Base-by-base conservation (phyloP, 2,329 filamentous ascomycete genomes). In the Beauveria varroae region DNA sequence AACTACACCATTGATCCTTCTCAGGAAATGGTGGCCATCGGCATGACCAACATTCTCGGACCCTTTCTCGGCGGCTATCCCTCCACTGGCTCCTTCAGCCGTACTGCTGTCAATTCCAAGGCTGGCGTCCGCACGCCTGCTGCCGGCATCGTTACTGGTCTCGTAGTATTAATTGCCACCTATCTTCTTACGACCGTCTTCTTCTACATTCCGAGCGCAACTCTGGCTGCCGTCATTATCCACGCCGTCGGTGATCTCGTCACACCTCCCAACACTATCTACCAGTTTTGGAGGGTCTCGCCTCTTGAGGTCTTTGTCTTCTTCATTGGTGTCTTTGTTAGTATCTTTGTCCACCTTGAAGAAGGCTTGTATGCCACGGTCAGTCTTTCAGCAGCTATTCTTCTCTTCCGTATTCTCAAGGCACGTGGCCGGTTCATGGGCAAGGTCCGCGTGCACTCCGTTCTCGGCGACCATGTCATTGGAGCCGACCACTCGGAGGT, bases 91-190 rank as follows among this genome's bases (percentile, higher is more conserved):
- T 96, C 91, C 2, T 96, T 96, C 79, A 93, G 90, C 8, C 86
- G 91, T 64, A 96, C 91, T 24, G 92, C 91, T 56, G 96, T 96
- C 78, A 96, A 96, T 75, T 90, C 91, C n/a, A 96, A 96, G 76
- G 90, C 91, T 58, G 91, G 91, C 71, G 91, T 96, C 1, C 86
- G 91, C 47, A 96, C 91, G 5, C 92, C 91, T 1, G 85, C 96
- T 61, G 91, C 90, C 40, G 91, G 91, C 79, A 83, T 93, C 52
- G 91, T 96, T 64, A 96, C 91, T 12, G 91, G 88, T 1, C 63
- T 91, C 22, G 84, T 96, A 12, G 91, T 96, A 9, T 79, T 96
- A 2, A 79, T 96, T 12, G 91, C 92, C 20, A 87, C 95, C 62
- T 96, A 96, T 69, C 91, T 89, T 20, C 79, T 96, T 28, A 86